phyloP scores from a whole-genome alignment of 1,284 basidiomycete genomes.

The Tranzscheliella williamsii region DNA sequence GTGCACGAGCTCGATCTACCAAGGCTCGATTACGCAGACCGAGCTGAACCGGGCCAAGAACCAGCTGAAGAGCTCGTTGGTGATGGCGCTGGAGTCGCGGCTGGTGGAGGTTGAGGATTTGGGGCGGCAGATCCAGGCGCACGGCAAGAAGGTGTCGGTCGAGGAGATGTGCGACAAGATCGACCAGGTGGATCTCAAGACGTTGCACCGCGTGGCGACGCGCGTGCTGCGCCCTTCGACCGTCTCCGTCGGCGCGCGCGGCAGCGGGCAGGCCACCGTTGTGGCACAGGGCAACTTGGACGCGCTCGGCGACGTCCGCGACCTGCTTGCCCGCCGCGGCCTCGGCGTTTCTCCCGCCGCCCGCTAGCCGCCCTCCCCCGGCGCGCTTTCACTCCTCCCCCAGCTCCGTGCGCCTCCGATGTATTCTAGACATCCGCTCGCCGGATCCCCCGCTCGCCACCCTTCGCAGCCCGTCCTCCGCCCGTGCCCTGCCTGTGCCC shows the following conservation, averaged over 20 bases:
- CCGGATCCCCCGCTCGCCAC: no score
- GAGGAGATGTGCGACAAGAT: constrained; percentile 91
- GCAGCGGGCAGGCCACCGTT: constrained; percentile 40
- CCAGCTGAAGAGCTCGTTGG: constrained; percentile 87
- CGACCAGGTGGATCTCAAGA: constrained; percentile 75
- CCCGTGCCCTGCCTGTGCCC: no score
- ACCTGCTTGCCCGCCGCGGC: constrained; percentile 42
- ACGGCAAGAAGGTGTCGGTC: constrained; percentile 81
- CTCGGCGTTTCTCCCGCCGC: constrained; percentile 38
- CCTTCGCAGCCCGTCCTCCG: no score
- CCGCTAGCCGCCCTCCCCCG: no score
- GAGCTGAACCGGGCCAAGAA: constrained; percentile 91
- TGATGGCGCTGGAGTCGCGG: constrained; percentile 93
- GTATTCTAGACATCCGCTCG: no score
- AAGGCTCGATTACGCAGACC: constrained; percentile 65
- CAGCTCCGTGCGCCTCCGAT: no score
- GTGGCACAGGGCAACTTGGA: constrained; percentile 55
- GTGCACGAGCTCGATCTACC: constrained; percentile 56
- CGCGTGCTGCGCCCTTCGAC: constrained; percentile 67
- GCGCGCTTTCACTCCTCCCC: no score
- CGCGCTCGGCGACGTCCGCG: constrained; percentile 50
- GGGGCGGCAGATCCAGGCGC: constrained; percentile 80
- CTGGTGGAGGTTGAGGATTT: constrained; percentile 71
- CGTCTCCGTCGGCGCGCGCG: background rate
- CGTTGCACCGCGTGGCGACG: constrained; percentile 73